Evolutionary conservation across 495 filamentous ascomycete genomes (phyloP), one percentile per base, ranked within the genome.

Genomic region (Aspergillus biplanus): DNA sequence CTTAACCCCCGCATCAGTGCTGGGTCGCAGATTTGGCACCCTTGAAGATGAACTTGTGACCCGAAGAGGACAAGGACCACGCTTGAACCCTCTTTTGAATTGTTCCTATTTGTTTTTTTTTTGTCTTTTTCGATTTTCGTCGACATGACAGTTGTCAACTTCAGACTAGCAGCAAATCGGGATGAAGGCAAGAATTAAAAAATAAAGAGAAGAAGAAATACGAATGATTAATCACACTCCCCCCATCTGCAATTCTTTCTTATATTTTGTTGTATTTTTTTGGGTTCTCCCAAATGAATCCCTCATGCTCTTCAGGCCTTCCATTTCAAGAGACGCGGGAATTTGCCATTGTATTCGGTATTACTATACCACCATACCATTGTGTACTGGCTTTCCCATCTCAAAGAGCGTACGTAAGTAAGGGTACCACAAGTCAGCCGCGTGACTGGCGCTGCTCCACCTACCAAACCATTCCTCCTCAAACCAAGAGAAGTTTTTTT

Each of bases 1-100:
- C 72, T 75, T 60, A 15, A 62, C 63, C 66, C 68, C 69, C 72
- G 68, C 68, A 67, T 63, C 50, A 13, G 52, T 42, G 50, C 56
- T 59, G 52, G 62, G 48, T 54, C 37, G 52, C 50, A 53, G 34
- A 42, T 52, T 58, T 47, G 11, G 42, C 56, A 59, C 56, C 56
- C 42, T 34, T 47, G 56, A 55, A 31, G 61, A 31, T 56, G 50
- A 54, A 59, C 66, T 59, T 71, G 68, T 67, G 67, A 69, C 62
- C 63, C 34, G 49, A 46, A 33, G 49, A 46, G 35, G 39, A 44
- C 12, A 57, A 57, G 34, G 37, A 54, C 59, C 47, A 61, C 32
- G 35, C 13, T 18, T 53, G 33, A 44, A 49, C 33, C 48, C n/a
- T 32, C 21, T 27, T 27, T 27, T 27, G 21, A 27, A 27, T 27